Percentiles rank a stretch among this genome's conserved stretches.
These are phyloP conservation scores for Garcia nutans DNA, from an alignment of 345 rosid species.

Conservation along the genomic window DNA sequence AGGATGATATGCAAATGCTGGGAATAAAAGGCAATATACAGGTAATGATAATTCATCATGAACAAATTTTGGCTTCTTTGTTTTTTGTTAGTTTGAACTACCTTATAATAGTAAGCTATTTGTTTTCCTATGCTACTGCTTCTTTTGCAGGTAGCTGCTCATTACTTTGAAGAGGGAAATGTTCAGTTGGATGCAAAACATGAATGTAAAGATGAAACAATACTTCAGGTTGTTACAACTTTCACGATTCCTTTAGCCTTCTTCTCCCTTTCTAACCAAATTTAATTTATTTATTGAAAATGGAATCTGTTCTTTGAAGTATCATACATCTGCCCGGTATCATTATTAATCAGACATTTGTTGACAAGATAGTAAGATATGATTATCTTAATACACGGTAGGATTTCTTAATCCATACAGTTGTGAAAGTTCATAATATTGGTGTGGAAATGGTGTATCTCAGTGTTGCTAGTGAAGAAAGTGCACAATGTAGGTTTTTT, in stretches of 20 bases:
- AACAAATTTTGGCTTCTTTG: not conserved
- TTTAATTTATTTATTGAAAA: slow-evolving; percentile 2
- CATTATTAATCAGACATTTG: not conserved
- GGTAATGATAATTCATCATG: slow-evolving; percentile 37
- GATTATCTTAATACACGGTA: not conserved
- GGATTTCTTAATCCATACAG: not conserved
- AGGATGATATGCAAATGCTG: slow-evolving; percentile 72
- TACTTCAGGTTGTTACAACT: slow-evolving; percentile 65
- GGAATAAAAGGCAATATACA: slow-evolving; percentile 75
- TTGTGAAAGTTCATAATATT: not conserved
- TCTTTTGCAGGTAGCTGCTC: slow-evolving; percentile 76
- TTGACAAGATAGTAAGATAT: not conserved
- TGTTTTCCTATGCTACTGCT: not conserved
- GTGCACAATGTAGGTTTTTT: not conserved
- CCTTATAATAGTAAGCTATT: not conserved
- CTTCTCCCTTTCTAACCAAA: not conserved
- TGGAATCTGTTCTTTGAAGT: not conserved
- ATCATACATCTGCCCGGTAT: not conserved
- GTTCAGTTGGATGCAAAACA: slow-evolving; percentile 91
- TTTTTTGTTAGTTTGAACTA: not conserved
- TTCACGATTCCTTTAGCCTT: not conserved
- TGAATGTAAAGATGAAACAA: slow-evolving; percentile 76
- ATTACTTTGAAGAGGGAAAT: slow-evolving; percentile 98
- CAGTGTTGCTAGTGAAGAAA: not conserved
- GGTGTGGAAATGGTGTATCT: not conserved